Conservation (phyloP, 257 asterid species). For the Osmanthus fragrans region DNA sequence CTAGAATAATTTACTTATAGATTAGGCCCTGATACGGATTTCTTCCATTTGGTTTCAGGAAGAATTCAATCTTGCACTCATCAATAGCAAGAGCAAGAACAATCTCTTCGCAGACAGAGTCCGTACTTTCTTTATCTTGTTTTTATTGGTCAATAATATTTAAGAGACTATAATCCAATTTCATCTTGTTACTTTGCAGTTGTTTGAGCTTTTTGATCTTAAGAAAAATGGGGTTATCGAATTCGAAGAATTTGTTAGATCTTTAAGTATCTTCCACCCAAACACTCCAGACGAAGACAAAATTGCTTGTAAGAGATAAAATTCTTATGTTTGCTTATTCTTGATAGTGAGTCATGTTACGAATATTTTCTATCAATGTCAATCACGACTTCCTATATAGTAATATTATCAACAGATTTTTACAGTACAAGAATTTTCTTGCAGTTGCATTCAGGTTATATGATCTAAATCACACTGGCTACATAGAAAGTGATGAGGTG, state of each 20-base stretch:
- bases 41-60: slow-evolving; percentile 50
- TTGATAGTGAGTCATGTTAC: background rate
- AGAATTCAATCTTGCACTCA: slow-evolving; percentile 81
- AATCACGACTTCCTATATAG: background rate
- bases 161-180: background rate
- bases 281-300: slow-evolving; percentile 51
- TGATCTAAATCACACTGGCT: slow-evolving; percentile 61
- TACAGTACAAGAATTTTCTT: slow-evolving; percentile 22
- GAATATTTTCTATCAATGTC: too few species aligned
- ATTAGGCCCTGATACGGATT: too few species aligned
- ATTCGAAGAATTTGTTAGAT: slow-evolving; percentile 74
- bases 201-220: slow-evolving; percentile 72
- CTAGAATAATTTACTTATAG: background rate
- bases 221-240: slow-evolving; percentile 70
- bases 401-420: slow-evolving; percentile 9
- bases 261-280: slow-evolving; percentile 65
- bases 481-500: slow-evolving; percentile 68
- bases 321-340: background rate
- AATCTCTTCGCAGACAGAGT: slow-evolving; percentile 79
- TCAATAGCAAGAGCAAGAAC: slow-evolving; percentile 49
- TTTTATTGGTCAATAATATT: too few species aligned
- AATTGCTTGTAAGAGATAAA: slow-evolving; percentile 43
- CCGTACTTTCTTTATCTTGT: slow-evolving; percentile 16
- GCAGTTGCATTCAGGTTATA: slow-evolving; percentile 71
- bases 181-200: slow-evolving; percentile 35